Evolutionary conservation across 2,329 filamentous ascomycete species (phyloP), one percentile per base, ranked within the genome.

Genomic region (Sclerotinia trifoliorum): DNA sequence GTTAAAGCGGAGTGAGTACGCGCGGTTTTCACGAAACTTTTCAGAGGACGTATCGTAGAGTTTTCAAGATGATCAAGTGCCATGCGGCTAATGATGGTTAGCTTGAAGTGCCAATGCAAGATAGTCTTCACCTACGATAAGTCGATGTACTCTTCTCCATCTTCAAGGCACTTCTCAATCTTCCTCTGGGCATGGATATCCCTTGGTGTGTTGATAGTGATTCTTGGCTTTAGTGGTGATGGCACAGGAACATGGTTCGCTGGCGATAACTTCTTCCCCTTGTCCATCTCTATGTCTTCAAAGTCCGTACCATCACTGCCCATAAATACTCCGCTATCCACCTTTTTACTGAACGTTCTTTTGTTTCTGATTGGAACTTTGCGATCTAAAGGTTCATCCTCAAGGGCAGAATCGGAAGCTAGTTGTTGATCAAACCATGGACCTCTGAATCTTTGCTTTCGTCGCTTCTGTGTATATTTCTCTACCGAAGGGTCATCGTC

Each of bases 251-350:
- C 8, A 32, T 35, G 42, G 5, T 24, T 24, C 6, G 21, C 32
- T 35, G 60, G 10, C 46, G 13, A 42, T 52, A 35, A 24, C 5
- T 42, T 57, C 26, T 52, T 62, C 13, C 19, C 26, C 5, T 68
- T 54, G 5, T 55, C 60, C 29, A 44, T 48, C 10, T 15, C 35
- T 21, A 24, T 17, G 21, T 65, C 66, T 64, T 86, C 83, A 15
- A 81, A 79, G 44, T 83, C 81, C 48, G 79, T 80, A 39, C 77
- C 79, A 71, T 90, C 89, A 70, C 86, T 89, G 5, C 84, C 86
- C 80, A 92, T 83, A 79, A 84, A 92, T 3, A 93, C 84, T 63
- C 88, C 88, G 77, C 89, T 91, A 78, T 92, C 90, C 68, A 85
- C 80, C 72, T 89, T 86, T 64, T 87, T 82, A 73, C 82, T 80